These are phyloP conservation scores for Aspergillus nidulans DNA, from an alignment of 495 filamentous ascomycete genomes.

Conservation along the genomic window DNA sequence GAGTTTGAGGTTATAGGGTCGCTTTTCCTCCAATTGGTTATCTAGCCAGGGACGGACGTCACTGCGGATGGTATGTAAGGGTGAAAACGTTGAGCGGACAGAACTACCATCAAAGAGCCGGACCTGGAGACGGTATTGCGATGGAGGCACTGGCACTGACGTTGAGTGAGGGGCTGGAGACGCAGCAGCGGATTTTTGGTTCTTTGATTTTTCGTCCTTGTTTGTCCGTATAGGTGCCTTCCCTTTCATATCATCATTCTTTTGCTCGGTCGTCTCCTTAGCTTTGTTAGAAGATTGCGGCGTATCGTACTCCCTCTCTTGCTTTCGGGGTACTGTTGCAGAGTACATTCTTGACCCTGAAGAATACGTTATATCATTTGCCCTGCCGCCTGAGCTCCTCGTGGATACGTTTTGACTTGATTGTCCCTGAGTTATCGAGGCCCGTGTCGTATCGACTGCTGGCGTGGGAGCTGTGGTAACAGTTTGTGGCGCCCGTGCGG, in stretches of 20 bases:
- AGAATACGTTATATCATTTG: not conserved
- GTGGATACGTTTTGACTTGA: not conserved
- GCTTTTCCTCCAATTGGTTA: slow-evolving; percentile 41
- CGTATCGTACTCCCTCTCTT: slow-evolving; percentile 1
- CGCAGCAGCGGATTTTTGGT: not conserved
- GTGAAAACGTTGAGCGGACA: slow-evolving; percentile 66
- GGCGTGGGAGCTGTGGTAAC: slow-evolving; percentile 14
- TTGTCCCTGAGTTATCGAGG: not conserved
- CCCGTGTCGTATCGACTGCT: slow-evolving; percentile 2
- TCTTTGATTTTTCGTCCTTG: not conserved
- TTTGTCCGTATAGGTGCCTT: not conserved
- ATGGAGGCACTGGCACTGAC: slow-evolving; percentile 24
- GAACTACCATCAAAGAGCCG: slow-evolving; percentile 80
- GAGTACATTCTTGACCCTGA: not conserved
- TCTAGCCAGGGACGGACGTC: slow-evolving; percentile 80
- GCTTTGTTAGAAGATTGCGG: slow-evolving; percentile 3
- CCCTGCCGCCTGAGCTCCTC: not conserved
- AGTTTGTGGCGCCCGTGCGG: not conserved
- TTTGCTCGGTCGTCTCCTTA: slow-evolving; percentile 14
- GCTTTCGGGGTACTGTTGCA: slow-evolving; percentile 5
- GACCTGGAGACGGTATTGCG: slow-evolving; percentile 64
- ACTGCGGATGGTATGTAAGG: slow-evolving; percentile 54
- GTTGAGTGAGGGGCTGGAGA: slow-evolving; percentile 12
- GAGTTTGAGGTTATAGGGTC: slow-evolving; percentile 79
- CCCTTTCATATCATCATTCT: not conserved